Conservation (phyloP, 1,284 basidiomycete species). For the Abortiporus biennis region DNA sequence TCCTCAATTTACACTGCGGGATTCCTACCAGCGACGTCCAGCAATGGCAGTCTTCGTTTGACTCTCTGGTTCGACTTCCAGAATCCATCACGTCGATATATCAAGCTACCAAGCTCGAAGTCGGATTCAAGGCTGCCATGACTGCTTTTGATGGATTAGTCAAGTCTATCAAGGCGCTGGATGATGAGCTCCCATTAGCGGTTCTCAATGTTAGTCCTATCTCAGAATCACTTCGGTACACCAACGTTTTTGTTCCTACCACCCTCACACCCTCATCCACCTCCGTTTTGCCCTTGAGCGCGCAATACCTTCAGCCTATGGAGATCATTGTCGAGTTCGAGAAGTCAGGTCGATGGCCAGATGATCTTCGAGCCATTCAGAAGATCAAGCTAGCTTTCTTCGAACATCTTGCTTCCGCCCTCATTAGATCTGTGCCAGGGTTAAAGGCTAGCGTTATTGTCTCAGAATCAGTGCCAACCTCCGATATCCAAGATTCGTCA, state of each 20-base stretch:
- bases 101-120: conserved; percentile 37
- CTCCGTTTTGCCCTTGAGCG: conserved; percentile 41
- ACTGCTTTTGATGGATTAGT: conserved; percentile 80
- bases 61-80: conserved; percentile 64
- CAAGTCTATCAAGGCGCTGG: conserved; percentile 72
- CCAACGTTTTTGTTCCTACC: conserved; percentile 75
- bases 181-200: conserved; percentile 76
- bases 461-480: conserved; percentile 39
- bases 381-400: conserved; percentile 94
- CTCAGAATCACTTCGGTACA: conserved; percentile 77
- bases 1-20: conserved; percentile 74
- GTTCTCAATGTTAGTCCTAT: conserved; percentile 75
- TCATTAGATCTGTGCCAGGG: conserved; percentile 49
- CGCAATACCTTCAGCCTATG: conserved; percentile 66
- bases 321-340: conserved; percentile 84
- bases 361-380: conserved; percentile 89
- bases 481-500: conserved; percentile 66
- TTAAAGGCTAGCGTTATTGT: conserved; percentile 55
- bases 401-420: conserved; percentile 63
- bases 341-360: conserved; percentile 90
- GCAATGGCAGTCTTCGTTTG: conserved; percentile 59
- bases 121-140: conserved; percentile 76
- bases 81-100: conserved; percentile 45
- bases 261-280: conserved; percentile 41
- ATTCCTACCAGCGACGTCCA: conserved; percentile 46